Evolutionary conservation across 2,329 filamentous ascomycete genomes (phyloP), one percentile per base, ranked within the genome.

Genomic region (Fusarium papillatum): DNA sequence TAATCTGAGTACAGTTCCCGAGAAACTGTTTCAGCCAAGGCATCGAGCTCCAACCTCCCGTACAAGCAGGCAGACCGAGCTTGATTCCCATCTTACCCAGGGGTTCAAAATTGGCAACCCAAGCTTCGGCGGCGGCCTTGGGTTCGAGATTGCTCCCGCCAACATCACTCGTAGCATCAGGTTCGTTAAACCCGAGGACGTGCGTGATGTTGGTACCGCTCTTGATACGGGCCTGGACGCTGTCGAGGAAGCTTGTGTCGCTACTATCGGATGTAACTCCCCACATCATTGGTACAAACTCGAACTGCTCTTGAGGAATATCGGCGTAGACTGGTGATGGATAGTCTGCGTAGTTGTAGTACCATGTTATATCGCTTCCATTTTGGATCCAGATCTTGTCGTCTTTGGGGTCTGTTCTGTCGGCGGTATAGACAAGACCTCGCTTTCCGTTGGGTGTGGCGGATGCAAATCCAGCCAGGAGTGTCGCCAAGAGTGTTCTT

Each of bases 211-310:
- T 92, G 74, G 85, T 82, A 8, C 88, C 88, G 46, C 82, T 69
- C 13, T 80, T 77, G 66, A 95, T 87, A 64, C 93, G 86, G 2
- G 78, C 74, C 77, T 87, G 88, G 46, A 96, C 90, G 2, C 88
- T 85, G 67, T 88, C 84, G 48, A 92, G 86, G 82, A 96, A 96
- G 1, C 87, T 86, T 0, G 88, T 91, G 80, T 90, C 88, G 67
- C 86, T 84, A 34, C 85, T 81, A 68, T 87, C 81, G 16, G 83
- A 70, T 5, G 86, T 84, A 13, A 90, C 86, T 38, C 93, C 93
- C 93, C 93, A 96, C 71, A 95, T 89, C 94, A 95, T 95, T 63
- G 95, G 94, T 2, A 96, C 92, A 82, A 95, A 97, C 82, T 94
- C 88, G 77, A 96, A 90, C 17, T 87, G 83, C 17, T 86, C 84